phyloP scores from a whole-genome alignment of 371 early-diverging fungal species.

The Gilbertella persicaria region DNA sequence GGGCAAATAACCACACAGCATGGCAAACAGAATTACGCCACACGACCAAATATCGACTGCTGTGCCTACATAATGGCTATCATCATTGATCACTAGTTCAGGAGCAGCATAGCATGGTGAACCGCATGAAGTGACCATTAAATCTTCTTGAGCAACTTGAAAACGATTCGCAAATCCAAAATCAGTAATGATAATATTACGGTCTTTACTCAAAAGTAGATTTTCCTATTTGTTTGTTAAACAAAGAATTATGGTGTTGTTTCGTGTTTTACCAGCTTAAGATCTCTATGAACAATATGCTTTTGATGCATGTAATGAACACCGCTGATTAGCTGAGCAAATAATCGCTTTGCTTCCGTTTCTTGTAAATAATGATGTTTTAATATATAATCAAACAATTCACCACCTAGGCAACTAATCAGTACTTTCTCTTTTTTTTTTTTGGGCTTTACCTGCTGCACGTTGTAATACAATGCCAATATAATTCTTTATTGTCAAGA shows the following conservation, averaged over 20 bases:
- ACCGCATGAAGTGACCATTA: conserved; percentile 92
- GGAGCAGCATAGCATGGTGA: conserved; percentile 97
- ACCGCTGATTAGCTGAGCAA: conserved; percentile 73
- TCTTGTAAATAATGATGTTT: conserved; percentile 58
- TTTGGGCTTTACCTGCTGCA: conserved; percentile 52
- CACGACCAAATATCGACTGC: conserved; percentile 94
- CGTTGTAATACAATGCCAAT: conserved; percentile 69
- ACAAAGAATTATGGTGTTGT: conserved; percentile 3
- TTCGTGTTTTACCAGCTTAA: conserved; percentile 54
- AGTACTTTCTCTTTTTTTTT: background rate
- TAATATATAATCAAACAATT: conserved; percentile 71
- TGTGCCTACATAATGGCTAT: conserved; percentile 93
- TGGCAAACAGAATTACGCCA: conserved; percentile 85
- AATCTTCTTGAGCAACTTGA: conserved; percentile 53
- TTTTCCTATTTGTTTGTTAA: conserved; percentile 68
- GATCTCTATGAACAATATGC: conserved; percentile 65
- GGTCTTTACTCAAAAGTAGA: conserved; percentile 77
- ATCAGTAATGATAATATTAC: conserved; percentile 94
- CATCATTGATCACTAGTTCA: conserved; percentile 91
- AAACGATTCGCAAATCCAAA: conserved; percentile 98
- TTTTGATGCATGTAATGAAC: conserved; percentile 54
- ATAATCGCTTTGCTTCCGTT: conserved; percentile 59
- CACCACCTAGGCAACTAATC: conserved; percentile 30
- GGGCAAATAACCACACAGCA: conserved; percentile 77
- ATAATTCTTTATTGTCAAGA: conserved; percentile 65